phyloP scores from a whole-genome alignment of 495 filamentous ascomycete genomes.

The Physcia stellaris region DNA sequence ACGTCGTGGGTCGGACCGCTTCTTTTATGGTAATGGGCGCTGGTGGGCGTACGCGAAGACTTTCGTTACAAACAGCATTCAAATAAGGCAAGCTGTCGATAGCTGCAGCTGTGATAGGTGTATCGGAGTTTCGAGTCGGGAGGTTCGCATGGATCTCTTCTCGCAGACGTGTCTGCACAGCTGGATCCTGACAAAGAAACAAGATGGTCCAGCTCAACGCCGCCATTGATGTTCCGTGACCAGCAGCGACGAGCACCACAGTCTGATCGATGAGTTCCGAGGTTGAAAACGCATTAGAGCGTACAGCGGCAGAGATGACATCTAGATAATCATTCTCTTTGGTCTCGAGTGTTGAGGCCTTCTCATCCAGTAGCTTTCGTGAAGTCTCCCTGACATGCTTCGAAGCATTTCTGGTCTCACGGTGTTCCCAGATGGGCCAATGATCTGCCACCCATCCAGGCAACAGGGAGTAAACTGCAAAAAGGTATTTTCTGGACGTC shows the following conservation, averaged over 20 bases:
- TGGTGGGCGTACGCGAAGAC: constrained; percentile 42
- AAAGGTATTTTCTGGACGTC: constrained; percentile 33
- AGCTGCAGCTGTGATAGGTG: constrained; percentile 32
- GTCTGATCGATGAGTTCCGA: constrained; percentile 77
- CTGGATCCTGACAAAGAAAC: constrained; percentile 42
- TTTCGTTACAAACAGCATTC: constrained; percentile 47
- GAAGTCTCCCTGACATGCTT: constrained; percentile 53
- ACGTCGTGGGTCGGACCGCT: constrained; percentile 45
- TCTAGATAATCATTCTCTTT: constrained; percentile 43
- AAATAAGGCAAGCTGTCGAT: constrained; percentile 47
- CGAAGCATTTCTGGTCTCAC: constrained; percentile 55
- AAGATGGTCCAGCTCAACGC: constrained; percentile 49
- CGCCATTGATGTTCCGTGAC: constrained; percentile 65
- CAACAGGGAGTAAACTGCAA: constrained; percentile 32
- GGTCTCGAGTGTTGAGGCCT: constrained; percentile 48
- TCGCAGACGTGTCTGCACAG: constrained; percentile 42
- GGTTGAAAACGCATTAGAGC: constrained; percentile 62
- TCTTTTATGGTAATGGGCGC: constrained; percentile 49
- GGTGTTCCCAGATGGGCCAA: constrained; percentile 26
- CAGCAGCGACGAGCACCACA: constrained; percentile 90
- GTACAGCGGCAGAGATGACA: constrained; percentile 70
- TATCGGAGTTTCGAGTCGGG: constrained; percentile 34
- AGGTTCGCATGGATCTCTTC: constrained; percentile 48
- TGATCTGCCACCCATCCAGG: constrained; percentile 20
- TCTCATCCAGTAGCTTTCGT: constrained; percentile 50